Evolutionary conservation across 768 basidiomycete species (phyloP), one percentile per base, ranked within the genome.

Genomic region (Naganishia vishniacii): DNA sequence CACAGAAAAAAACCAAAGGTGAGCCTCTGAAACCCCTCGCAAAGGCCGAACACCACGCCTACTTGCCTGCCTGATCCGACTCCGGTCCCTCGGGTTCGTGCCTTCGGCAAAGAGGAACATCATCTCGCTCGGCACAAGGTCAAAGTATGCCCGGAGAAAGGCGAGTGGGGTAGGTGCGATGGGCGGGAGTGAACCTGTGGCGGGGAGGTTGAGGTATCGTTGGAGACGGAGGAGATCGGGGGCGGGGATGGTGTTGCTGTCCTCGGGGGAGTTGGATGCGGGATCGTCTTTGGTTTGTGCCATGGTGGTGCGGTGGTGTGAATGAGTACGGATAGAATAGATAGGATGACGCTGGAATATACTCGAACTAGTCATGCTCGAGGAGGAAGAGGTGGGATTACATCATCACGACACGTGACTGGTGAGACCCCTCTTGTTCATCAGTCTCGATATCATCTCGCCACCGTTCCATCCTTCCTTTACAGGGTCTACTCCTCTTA

Each of bases 111-210:
- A 69, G 1, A 72, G 37, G n/a, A 42, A 69, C 0, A 23, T 28
- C 20, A 75, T 61, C 1, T 69, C 34, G n/a, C 65, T 8, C 1
- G 75, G 75, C 0, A 77, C 64, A 0, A 34, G 29, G 46, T 64
- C 29, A 23, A 77, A 29, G 48, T 75, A 48, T 16, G 59, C 31
- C 4, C 59, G 18, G 18, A 77, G 72, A 42, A 77, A 75, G 6
- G 40, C 23, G 45, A 72, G n/a, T 3, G 74, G 75, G 8, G 69
- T 40, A 6, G 44, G 13, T 16, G 32, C 9, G 25, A 49, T 32
- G 4, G 18, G 2, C 0, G 75, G 70, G 15, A 76, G 68, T 3
- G 26, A 18, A 16, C 56, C 31, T n/a, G 69, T 28, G 0, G 61
- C 26, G 12, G 73, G 72, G 1, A 73, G 67, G 26, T 64, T 62